Conservation (phyloP, 352 stramenopile species). For the Globisporangium abappressorium region DNA sequence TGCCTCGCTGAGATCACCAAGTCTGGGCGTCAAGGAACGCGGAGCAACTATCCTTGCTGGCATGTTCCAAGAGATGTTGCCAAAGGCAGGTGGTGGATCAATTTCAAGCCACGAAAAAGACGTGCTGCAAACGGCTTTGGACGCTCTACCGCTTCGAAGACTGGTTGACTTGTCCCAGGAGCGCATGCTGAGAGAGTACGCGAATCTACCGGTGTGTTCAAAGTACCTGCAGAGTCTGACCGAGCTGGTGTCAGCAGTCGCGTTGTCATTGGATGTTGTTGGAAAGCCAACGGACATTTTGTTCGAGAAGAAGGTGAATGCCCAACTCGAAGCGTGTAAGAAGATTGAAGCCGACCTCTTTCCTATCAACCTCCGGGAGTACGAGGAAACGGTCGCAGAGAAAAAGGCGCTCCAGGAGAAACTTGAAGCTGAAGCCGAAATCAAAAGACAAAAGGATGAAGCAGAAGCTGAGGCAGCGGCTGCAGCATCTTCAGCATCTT, state of each 20-base stretch:
- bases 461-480: slow-evolving; percentile 20
- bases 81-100: slow-evolving; percentile 25
- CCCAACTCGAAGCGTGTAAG: slow-evolving; percentile 49
- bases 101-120: slow-evolving; percentile 23
- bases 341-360: slow-evolving; percentile 65
- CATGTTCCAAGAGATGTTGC: slow-evolving; percentile 79
- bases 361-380: slow-evolving; percentile 64
- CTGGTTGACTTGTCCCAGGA: slow-evolving; percentile 71
- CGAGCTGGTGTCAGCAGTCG: slow-evolving; percentile 74
- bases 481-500: background rate
- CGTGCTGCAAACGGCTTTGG: slow-evolving; percentile 37
- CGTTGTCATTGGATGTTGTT: slow-evolving; percentile 55
- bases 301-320: slow-evolving; percentile 41
- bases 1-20: slow-evolving; percentile 79
- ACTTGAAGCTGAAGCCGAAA: slow-evolving; percentile 47
- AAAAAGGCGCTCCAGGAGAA: slow-evolving; percentile 39
- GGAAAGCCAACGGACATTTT: slow-evolving; percentile 44
- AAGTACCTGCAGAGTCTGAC: slow-evolving; percentile 85
- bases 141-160: slow-evolving; percentile 61
- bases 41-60: slow-evolving; percentile 72
- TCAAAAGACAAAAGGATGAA: slow-evolving; percentile 41
- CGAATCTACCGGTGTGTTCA: slow-evolving; percentile 73
- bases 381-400: slow-evolving; percentile 46
- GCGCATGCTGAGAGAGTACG: slow-evolving; percentile 71
- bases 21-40: slow-evolving; percentile 84